Conservation (phyloP, 2,329 filamentous ascomycete species). For the Leptographium flavum region DNA sequence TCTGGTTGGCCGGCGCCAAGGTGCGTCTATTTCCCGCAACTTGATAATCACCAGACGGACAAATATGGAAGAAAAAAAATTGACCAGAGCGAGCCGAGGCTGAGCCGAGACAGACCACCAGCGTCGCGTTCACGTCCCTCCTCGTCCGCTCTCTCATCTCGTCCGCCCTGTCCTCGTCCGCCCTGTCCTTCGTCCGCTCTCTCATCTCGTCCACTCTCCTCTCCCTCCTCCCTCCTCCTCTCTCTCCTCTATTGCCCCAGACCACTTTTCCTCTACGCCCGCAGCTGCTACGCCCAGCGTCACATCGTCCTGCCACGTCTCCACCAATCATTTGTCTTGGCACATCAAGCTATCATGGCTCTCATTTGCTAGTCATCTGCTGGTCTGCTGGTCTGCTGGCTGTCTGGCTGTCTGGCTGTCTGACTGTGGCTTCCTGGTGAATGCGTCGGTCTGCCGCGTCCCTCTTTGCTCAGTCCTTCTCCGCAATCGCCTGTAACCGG, state of each 20-base stretch:
- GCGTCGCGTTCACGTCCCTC: background rate
- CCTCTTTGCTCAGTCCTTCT: conserved; percentile 60
- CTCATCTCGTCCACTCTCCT: too few species aligned
- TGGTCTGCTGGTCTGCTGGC: background rate
- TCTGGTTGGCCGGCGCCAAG: background rate
- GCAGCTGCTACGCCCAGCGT: too few species aligned
- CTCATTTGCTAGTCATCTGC: too few species aligned
- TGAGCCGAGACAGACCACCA: background rate
- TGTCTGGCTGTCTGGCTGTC: background rate
- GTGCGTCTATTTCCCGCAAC: background rate
- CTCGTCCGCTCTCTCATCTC: background rate
- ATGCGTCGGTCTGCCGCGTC: background rate
- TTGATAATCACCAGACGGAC: background rate
- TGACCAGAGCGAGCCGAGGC: background rate
- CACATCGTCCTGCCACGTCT: too few species aligned
- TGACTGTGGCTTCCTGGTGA: too few species aligned
- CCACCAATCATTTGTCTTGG: too few species aligned
- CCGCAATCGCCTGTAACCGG: conserved; percentile 90
- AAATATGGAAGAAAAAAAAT: background rate
- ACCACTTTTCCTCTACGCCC: too few species aligned
- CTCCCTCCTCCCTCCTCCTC: too few species aligned
- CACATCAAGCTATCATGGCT: background rate
- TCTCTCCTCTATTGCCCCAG: too few species aligned
- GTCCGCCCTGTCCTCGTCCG: background rate
- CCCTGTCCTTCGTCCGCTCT: too few species aligned